Conservation (phyloP, 2,329 filamentous ascomycete species). For the Sclerotinia subarctica region DNA sequence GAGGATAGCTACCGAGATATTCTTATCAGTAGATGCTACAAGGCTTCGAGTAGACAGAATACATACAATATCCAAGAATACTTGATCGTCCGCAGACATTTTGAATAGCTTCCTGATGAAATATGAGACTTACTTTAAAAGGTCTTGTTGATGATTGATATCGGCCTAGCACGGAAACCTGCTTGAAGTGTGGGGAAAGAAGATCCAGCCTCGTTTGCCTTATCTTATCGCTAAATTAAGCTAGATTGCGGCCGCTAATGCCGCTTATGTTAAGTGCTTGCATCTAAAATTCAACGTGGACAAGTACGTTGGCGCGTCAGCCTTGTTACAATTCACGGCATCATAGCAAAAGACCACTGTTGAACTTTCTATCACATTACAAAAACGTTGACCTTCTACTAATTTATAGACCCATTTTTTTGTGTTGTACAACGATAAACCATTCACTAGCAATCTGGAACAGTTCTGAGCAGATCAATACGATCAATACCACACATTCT, state of each 20-base stretch:
- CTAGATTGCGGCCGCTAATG: neutral
- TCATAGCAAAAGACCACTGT: neutral
- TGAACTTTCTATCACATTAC: neutral
- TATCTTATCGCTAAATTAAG: neutral
- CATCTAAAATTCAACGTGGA: neutral
- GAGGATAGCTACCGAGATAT: conserved; percentile 48
- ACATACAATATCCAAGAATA: conserved; percentile 73
- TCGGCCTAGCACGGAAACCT: neutral
- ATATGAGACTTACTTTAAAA: neutral
- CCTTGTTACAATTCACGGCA: conserved; percentile 3
- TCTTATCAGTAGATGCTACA: conserved; percentile 10
- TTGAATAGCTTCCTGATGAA: conserved; percentile 34
- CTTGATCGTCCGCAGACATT: conserved; percentile 78
- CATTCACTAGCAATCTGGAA: neutral
- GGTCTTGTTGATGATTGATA: neutral
- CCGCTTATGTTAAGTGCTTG: neutral
- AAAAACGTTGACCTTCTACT: neutral
- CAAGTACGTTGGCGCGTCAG: conserved; percentile 2
- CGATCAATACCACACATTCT: neutral
- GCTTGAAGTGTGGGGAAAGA: conserved; percentile 17
- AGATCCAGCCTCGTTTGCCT: conserved; percentile 12
- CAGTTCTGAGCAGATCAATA: neutral
- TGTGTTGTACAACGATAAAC: neutral
- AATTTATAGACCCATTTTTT: neutral
- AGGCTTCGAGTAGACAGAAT: neutral